phyloP scores from a whole-genome alignment of 2,329 filamentous ascomycete species.

The Saccharata proteae region DNA sequence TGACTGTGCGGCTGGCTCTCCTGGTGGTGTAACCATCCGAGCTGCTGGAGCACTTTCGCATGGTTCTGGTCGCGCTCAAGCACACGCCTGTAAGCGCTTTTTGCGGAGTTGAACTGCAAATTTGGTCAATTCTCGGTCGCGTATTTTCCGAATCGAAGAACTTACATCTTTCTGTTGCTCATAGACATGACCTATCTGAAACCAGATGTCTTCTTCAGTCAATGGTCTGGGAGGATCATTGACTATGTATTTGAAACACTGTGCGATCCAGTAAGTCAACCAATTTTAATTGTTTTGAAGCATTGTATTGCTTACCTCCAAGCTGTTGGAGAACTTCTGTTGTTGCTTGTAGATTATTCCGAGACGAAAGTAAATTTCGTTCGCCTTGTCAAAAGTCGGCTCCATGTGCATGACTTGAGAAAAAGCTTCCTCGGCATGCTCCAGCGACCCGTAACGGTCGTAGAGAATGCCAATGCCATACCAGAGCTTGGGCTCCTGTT shows the following conservation, averaged over 20 bases:
- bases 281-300: too few species aligned
- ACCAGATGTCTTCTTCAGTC: conserved; percentile 98
- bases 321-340: conserved; percentile 79
- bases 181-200: conserved; percentile 97
- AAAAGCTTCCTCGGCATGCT: conserved; percentile 96
- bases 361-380: conserved; percentile 95
- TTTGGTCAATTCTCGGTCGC: conserved; percentile 19
- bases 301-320: conserved; percentile 53
- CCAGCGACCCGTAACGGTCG: conserved; percentile 87
- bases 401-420: conserved; percentile 99
- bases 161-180: conserved; percentile 97
- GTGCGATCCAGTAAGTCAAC: neutral
- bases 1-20: conserved; percentile 89
- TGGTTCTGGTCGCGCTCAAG: conserved; percentile 91
- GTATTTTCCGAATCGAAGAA: conserved; percentile 11
- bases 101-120: conserved; percentile 78
- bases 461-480: conserved; percentile 98
- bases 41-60: conserved; percentile 93
- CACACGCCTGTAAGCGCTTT: conserved; percentile 82
- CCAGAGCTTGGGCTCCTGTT: conserved; percentile 88
- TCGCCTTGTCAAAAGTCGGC: conserved; percentile 94
- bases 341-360: conserved; percentile 99
- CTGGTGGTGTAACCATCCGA: conserved; percentile 96
- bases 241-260: conserved; percentile 99
- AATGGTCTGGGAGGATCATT: conserved; percentile 81